Conservation (phyloP, 2,329 filamentous ascomycete species). For the Ploettnerulaceae sp. region DNA sequence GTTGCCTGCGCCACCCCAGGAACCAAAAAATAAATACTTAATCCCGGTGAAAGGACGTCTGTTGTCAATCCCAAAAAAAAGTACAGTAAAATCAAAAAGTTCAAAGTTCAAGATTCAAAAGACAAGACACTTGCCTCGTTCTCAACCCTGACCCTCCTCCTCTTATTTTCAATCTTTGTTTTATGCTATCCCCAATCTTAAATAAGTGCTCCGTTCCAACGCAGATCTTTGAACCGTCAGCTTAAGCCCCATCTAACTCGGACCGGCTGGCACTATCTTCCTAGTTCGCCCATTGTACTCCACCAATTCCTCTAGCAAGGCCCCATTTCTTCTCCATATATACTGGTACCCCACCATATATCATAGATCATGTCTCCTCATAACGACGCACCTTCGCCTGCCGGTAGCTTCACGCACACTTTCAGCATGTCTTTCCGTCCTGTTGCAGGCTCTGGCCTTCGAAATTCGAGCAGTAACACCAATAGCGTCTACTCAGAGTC, state of each 20-base stretch:
- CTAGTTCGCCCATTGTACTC: slow-evolving; percentile 5
- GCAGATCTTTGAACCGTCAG: neutral
- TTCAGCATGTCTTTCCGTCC: slow-evolving; percentile 37
- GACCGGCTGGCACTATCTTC: slow-evolving; percentile 1
- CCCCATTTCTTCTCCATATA: no score
- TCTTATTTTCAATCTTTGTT: neutral
- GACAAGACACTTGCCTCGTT: slow-evolving; percentile 7
- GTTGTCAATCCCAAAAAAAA: slow-evolving; percentile 2
- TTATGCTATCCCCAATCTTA: slow-evolving; percentile 2
- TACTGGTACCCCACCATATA: no score
- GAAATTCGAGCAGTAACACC: slow-evolving; percentile 23
- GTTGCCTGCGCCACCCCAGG: slow-evolving; percentile 23
- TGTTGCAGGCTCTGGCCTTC: slow-evolving; percentile 20
- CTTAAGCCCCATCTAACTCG: slow-evolving; percentile 2
- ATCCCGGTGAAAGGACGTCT: slow-evolving; percentile 7
- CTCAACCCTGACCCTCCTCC: neutral
- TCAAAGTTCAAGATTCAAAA: no score
- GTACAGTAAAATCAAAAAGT: no score
- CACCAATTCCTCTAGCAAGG: slow-evolving; percentile 1
- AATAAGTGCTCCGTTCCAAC: slow-evolving; percentile 1
- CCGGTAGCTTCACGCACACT: slow-evolving; percentile 41
- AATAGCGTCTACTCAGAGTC: slow-evolving; percentile 35
- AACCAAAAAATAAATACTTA: slow-evolving; percentile 24
- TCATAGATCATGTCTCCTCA: slow-evolving; percentile 42
- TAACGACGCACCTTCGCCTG: slow-evolving; percentile 44